These are phyloP conservation scores for Nicotiana benthamiana DNA, from an alignment of 257 asterid genomes.

Conservation along the genomic window DNA sequence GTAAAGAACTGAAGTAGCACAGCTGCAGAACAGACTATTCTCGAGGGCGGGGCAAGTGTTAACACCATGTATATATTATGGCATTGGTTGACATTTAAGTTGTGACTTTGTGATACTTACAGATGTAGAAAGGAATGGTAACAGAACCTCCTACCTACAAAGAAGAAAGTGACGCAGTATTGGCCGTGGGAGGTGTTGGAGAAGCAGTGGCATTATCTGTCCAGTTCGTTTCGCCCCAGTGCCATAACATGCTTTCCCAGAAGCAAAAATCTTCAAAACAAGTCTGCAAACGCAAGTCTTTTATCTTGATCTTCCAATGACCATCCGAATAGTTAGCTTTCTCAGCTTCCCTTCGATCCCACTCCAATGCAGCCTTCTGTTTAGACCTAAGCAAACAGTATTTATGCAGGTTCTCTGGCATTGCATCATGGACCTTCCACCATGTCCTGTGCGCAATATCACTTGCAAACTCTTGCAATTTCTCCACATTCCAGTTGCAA, in stretches of 20 bases:
- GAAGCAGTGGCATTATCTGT: conserved; percentile 54
- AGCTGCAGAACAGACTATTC: not conserved
- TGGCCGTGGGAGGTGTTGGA: conserved; percentile 23
- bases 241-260: conserved; percentile 96
- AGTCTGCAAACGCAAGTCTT: conserved; percentile 44
- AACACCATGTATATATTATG: not conserved
- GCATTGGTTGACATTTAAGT: not conserved
- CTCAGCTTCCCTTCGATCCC: conserved; percentile 81
- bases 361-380: conserved; percentile 83
- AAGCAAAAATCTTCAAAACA: conserved; percentile 78
- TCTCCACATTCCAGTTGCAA: conserved; percentile 82
- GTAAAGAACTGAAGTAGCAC: not conserved
- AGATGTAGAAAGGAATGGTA: not conserved
- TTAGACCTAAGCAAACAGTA: conserved; percentile 76
- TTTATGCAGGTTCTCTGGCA: conserved; percentile 76
- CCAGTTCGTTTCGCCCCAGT: conserved; percentile 88
- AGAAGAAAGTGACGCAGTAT: conserved; percentile 35
- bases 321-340: conserved; percentile 69
- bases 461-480: conserved; percentile 68
- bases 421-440: conserved; percentile 95
- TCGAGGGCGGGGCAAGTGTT: not conserved
- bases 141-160: conserved; percentile 13
- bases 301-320: conserved; percentile 63
- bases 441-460: conserved; percentile 73
- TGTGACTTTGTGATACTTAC: conserved; percentile 7